A percentile compares a stretch with the other conserved stretches of the same genome.
phyloP scores from a whole-genome alignment of 495 filamentous ascomycete species.

The Neurospora intermedia region DNA sequence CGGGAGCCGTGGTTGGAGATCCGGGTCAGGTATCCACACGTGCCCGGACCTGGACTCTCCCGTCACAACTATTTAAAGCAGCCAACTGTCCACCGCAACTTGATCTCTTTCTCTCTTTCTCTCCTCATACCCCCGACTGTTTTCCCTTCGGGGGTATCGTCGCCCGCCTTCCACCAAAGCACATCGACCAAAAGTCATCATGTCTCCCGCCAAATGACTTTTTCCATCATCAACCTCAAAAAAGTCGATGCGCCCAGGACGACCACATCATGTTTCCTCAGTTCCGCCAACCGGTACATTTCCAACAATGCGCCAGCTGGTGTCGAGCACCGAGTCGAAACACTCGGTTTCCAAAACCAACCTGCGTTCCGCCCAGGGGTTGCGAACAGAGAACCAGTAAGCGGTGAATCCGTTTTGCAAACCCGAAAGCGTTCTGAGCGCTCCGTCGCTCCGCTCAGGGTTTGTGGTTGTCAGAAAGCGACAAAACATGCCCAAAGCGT shows the following conservation, averaged over 20 bases:
- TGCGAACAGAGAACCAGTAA: constrained; percentile 8
- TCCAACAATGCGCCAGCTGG: neutral
- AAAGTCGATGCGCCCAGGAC: neutral
- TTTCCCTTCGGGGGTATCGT: neutral
- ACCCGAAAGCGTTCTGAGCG: constrained; percentile 7
- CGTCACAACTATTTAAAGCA: neutral
- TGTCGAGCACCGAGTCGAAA: neutral
- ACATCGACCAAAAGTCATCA: neutral
- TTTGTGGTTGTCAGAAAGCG: neutral
- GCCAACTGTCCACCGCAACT: neutral
- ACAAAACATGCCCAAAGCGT: neutral
- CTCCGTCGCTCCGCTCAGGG: neutral
- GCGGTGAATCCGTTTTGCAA: constrained; percentile 9
- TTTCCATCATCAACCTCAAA: neutral
- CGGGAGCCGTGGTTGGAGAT: neutral
- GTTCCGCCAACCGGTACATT: neutral
- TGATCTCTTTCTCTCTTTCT: neutral
- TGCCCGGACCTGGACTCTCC: neutral
- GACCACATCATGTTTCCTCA: neutral
- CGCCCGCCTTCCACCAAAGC: neutral
- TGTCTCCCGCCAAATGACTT: neutral
- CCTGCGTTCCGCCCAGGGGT: constrained; percentile 7
- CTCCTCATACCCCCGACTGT: neutral
- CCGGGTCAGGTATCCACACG: neutral
- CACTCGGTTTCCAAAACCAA: neutral